Percentiles rank a stretch among this genome's conserved stretches.
Conservation (phyloP, 2,329 filamentous ascomycete species). For the Botryotinia globosa region DNA sequence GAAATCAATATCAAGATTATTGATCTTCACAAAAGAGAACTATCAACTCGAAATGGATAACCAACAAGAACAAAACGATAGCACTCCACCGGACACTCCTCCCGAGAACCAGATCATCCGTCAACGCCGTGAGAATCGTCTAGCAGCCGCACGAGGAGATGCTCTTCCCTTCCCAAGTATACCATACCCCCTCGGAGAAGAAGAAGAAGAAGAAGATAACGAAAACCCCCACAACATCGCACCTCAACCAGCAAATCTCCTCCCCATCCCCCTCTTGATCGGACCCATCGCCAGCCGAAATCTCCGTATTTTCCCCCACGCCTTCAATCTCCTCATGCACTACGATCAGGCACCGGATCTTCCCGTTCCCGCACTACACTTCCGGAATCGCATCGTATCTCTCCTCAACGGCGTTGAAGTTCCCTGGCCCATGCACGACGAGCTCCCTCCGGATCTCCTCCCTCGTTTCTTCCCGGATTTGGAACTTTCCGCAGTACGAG, state of each 20-base stretch:
- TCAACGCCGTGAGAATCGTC: not conserved
- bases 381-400: not conserved
- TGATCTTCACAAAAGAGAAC: too few relatives aligned
- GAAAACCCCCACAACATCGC: not conserved
- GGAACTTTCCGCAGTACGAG: not conserved
- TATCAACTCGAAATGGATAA: not conserved
- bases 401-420: not conserved
- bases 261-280: not conserved
- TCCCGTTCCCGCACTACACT: not conserved
- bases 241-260: not conserved
- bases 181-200: not conserved
- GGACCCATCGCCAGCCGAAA: not conserved
- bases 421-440: not conserved
- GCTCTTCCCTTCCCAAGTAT: not conserved
- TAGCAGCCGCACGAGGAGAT: not conserved
- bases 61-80: not conserved
- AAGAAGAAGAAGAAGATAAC: not conserved
- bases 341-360: not conserved
- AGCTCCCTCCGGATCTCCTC: not conserved
- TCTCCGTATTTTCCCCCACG: not conserved
- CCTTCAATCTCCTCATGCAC: not conserved
- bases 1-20: not conserved
- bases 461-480: not conserved
- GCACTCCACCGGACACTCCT: not conserved
- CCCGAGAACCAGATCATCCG: not conserved